Evolutionary conservation across 768 basidiomycete genomes (phyloP), one percentile per base, ranked within the genome.

Genomic region (Boletus pseudopeckii): DNA sequence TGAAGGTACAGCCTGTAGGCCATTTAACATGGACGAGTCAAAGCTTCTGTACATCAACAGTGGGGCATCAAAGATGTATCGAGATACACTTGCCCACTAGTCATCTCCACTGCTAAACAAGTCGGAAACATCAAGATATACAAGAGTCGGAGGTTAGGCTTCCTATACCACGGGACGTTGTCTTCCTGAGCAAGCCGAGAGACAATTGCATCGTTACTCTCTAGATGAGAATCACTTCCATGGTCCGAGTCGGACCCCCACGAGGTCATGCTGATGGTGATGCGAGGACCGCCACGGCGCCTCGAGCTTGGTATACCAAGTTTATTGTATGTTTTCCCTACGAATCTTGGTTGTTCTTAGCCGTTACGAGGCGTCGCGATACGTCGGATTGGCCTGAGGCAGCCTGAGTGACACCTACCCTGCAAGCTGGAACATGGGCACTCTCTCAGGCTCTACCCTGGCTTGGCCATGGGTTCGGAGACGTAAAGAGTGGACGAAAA

Each of bases 11-110:
- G 81, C 80, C 65, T 85, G 83, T 45, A 85, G 62, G 36, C 80
- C 82, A 56, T 84, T 85, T 65, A 85, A 75, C 83, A 84, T 83
- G 1, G 80, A 81, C 0, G 79, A 79, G 11, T 57, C 54, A 43
- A 55, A 50, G 9, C 57, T 58, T 43, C n/a, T 24, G 2, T 4
- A 2, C 0, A 15, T 57, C 39, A 56, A 14, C 40, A 37, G 6
- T 3, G 8, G 5, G 22, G 1, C 14, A 17, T 7, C 17, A 33
- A 45, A 7, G 0, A 17, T 6, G 6, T 7, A 20, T 4, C 15
- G 1, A 38, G 11, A 28, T 45, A 17, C 4, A 50, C 59, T 53
- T 30, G 40, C 59, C 59, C 59, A 32, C 4, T 43, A 1, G 51
- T 54, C 48, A 58, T 47, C 32, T 56, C 51, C 7, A 53, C 56